phyloP scores from a whole-genome alignment of 352 stramenopile species.

The Chrysophaeum taylorii region DNA sequence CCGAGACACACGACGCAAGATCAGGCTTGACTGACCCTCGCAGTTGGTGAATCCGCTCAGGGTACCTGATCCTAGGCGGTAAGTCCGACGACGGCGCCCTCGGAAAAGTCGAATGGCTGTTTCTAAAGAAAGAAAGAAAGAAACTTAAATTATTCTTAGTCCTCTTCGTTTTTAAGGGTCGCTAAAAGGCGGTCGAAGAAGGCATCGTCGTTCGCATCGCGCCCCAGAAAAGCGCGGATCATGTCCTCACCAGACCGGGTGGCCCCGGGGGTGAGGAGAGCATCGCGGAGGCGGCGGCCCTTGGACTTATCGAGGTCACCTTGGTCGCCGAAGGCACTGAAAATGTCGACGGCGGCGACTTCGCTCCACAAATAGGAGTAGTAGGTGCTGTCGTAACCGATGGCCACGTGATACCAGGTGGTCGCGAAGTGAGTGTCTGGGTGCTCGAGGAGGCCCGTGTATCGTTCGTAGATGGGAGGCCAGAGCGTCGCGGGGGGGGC shows the following conservation, averaged over 20 bases:
- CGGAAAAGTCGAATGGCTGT: too few relatives aligned
- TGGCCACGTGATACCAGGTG: conserved; percentile 28
- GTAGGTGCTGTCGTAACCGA: conserved; percentile 20
- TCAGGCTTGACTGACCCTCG: too few relatives aligned
- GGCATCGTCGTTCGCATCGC: neutral
- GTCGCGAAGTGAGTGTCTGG: conserved; percentile 16
- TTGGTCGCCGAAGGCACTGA: neutral
- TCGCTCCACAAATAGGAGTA: neutral
- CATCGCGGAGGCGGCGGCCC: neutral
- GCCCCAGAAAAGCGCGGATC: neutral
- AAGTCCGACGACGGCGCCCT: too few relatives aligned
- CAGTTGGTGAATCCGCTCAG: too few relatives aligned
- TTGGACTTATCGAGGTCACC: neutral
- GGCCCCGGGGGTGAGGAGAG: neutral
- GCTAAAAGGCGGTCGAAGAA: conserved; percentile 2
- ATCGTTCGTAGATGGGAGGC: conserved; percentile 21
- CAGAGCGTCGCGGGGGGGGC: conserved; percentile 21
- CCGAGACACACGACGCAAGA: too few relatives aligned
- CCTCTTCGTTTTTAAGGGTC: too few relatives aligned
- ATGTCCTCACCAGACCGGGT: neutral
- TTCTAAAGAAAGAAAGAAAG: too few relatives aligned
- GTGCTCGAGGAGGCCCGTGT: conserved; percentile 15
- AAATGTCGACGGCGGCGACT: neutral
- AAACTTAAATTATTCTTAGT: too few relatives aligned
- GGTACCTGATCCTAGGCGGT: too few relatives aligned